phyloP scores from a whole-genome alignment of 768 basidiomycete species.

The Mycena pura region DNA sequence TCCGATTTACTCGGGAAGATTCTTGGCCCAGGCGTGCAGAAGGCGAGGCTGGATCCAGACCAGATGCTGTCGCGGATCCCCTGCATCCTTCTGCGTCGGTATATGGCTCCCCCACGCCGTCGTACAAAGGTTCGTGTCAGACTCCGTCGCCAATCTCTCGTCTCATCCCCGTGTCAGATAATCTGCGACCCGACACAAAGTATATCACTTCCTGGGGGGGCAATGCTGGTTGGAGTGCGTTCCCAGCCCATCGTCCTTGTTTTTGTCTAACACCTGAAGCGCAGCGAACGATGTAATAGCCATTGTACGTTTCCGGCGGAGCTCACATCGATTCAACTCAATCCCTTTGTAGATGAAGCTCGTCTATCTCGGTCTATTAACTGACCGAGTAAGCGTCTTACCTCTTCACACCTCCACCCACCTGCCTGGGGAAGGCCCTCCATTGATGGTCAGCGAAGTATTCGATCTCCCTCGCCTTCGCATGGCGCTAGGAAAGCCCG shows the following conservation, averaged over 20 bases:
- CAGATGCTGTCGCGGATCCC: no score
- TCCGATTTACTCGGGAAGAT: no score
- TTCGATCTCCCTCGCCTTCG: constrained; percentile 44
- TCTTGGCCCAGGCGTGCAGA: no score
- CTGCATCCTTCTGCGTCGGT: not conserved
- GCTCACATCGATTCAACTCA: not conserved
- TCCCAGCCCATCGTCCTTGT: not conserved
- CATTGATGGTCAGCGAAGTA: constrained; percentile 39
- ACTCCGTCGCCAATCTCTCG: constrained; percentile 35
- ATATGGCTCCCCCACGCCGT: not conserved
- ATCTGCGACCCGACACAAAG: constrained; percentile 10
- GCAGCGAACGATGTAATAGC: constrained; percentile 25
- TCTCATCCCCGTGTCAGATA: constrained; percentile 35
- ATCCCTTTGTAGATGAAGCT: constrained; percentile 38
- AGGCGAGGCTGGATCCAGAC: no score
- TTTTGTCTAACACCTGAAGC: constrained; percentile 7
- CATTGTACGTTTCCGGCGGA: not conserved
- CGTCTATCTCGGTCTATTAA: constrained; percentile 43
- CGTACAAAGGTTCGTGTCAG: constrained; percentile 31
- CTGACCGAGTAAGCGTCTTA: constrained; percentile 42
- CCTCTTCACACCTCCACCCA: constrained; percentile 42
- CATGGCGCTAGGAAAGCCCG: constrained; percentile 33
- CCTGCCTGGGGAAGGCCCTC: constrained; percentile 17
- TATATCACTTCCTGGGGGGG: constrained; percentile 55
- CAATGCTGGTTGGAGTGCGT: constrained; percentile 36